A percentile compares a stretch with the other conserved stretches of the same genome.
phyloP scores from a whole-genome alignment of 768 basidiomycete genomes.

The Pholiota microspora region DNA sequence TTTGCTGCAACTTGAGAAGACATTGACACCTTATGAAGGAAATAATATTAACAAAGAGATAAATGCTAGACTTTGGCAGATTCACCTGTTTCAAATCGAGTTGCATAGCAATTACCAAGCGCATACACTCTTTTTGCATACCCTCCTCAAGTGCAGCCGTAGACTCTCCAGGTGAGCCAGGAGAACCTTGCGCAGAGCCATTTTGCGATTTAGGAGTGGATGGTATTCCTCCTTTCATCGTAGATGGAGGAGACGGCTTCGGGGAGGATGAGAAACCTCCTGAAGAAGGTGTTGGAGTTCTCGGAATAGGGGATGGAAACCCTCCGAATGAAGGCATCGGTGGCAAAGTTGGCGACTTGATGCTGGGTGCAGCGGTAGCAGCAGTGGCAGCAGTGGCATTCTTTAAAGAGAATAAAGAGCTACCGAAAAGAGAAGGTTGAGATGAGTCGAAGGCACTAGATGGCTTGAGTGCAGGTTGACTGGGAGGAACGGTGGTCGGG shows the following conservation, averaged over 20 bases:
- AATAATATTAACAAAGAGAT: neutral
- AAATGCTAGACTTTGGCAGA: no score
- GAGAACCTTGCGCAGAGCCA: neutral
- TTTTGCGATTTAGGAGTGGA: neutral
- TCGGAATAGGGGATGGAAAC: neutral
- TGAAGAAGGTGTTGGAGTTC: conserved; percentile 5
- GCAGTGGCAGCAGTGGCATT: neutral
- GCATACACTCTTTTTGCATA: conserved; percentile 64
- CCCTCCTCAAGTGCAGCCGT: conserved; percentile 46
- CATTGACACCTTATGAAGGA: neutral
- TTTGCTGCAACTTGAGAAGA: neutral
- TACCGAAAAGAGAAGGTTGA: neutral
- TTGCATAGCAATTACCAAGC: conserved; percentile 33
- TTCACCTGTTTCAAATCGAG: conserved; percentile 58
- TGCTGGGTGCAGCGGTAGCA: neutral
- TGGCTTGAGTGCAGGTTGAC: neutral
- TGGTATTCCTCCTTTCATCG: neutral
- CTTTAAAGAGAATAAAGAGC: neutral
- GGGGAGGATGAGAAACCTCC: neutral
- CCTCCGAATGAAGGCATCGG: neutral
- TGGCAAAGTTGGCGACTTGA: conserved; percentile 4
- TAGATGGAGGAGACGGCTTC: neutral
- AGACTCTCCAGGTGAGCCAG: conserved; percentile 3
- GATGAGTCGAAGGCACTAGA: neutral
- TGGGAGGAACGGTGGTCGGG: neutral